A percentile compares a stretch with the other conserved stretches of the same genome.
Conservation (phyloP, 805 yeast species). For the Lachancea sp. region DNA sequence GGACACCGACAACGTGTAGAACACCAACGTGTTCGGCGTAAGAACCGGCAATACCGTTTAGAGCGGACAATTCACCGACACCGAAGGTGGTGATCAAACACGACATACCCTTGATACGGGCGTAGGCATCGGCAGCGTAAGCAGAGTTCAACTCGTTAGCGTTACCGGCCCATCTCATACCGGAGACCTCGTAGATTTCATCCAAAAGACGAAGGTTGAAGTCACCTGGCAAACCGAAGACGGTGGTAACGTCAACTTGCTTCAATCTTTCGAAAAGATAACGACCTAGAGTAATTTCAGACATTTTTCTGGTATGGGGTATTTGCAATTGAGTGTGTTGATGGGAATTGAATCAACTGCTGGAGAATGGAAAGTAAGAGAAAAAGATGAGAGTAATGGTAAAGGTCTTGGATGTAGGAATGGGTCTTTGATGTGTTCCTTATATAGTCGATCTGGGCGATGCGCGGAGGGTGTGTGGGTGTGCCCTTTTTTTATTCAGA, state of each 20-base stretch:
- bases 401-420: background rate
- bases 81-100: constrained; percentile 81
- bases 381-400: background rate
- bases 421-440: background rate
- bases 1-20: constrained; percentile 81
- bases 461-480: background rate
- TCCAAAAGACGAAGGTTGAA: constrained; percentile 68
- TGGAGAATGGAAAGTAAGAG: background rate
- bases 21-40: constrained; percentile 87
- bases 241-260: constrained; percentile 63
- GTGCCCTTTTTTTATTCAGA: background rate
- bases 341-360: background rate
- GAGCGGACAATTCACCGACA: constrained; percentile 81
- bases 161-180: constrained; percentile 84
- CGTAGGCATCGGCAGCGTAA: constrained; percentile 84
- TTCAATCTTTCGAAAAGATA: constrained; percentile 72
- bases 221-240: constrained; percentile 80
- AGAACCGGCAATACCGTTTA: constrained; percentile 83
- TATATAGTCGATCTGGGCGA: background rate
- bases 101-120: constrained; percentile 70
- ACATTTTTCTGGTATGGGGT: constrained; percentile 19
- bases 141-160: constrained; percentile 88
- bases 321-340: background rate
- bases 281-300: constrained; percentile 61
- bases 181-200: constrained; percentile 66